A percentile compares a stretch with the other conserved stretches of the same genome.
These are phyloP conservation scores for Diatrype stigma DNA, from an alignment of 2,329 filamentous ascomycete genomes.

Conservation along the genomic window DNA sequence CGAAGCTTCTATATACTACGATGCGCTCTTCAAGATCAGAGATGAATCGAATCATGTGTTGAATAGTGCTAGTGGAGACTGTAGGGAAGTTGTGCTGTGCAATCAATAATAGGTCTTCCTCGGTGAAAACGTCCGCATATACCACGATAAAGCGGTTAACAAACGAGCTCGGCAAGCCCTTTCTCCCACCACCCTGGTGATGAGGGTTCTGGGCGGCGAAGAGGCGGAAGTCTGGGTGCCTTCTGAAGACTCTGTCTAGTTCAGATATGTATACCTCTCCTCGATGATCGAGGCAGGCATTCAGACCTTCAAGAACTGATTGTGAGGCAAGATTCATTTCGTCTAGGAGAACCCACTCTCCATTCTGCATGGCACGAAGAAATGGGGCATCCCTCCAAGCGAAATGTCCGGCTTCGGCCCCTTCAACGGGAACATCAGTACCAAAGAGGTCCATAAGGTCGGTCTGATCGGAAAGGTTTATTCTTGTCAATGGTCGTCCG, in stretches of 20 bases:
- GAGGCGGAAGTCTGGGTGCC: conserved; percentile 84
- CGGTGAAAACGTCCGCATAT: conserved; percentile 84
- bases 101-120: conserved; percentile 77
- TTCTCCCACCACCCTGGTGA: conserved; percentile 91
- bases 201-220: conserved; percentile 98
- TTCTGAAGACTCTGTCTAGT: conserved; percentile 86
- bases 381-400: conserved; percentile 96
- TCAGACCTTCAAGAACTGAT: conserved; percentile 91
- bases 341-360: conserved; percentile 93
- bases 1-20: conserved; percentile 53
- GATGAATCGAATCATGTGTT: conserved; percentile 74
- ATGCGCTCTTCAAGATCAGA: conserved; percentile 72
- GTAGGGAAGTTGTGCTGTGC: conserved; percentile 71
- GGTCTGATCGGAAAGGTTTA: conserved; percentile 97
- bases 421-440: conserved; percentile 91
- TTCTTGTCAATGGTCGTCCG: conserved; percentile 79
- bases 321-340: conserved; percentile 99
- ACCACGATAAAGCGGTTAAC: conserved; percentile 98
- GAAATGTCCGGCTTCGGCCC: conserved; percentile 85
- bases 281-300: conserved; percentile 93
- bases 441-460: conserved; percentile 97
- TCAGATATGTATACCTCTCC: conserved; percentile 95
- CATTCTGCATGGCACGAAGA: conserved; percentile 90
- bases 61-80: conserved; percentile 55
- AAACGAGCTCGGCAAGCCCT: conserved; percentile 90